Evolutionary conservation across 192 early-diverging fungal species (phyloP).

Genomic region (Coemansia sp.): DNA sequence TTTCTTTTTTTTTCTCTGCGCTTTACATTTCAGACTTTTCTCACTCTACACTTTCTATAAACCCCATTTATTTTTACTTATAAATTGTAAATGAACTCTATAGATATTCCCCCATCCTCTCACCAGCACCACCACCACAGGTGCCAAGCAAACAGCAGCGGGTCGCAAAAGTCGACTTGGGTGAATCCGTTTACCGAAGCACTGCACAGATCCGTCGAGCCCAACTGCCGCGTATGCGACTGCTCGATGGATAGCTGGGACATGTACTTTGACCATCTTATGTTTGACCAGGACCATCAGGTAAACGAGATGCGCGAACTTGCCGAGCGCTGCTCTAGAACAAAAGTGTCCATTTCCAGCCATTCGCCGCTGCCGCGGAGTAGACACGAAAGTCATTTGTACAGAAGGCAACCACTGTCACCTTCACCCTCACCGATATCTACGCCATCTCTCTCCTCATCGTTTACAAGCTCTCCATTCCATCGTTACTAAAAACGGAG

Average conservation of each 20-base stretch:
- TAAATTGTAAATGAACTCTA: not conserved
- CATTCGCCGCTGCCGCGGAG: not conserved
- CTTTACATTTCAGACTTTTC: not conserved
- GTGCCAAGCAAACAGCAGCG: not conserved
- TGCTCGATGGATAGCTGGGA: conserved; percentile 40
- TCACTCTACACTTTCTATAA: not conserved
- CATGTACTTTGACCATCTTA: conserved; percentile 43
- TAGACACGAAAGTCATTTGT: not conserved
- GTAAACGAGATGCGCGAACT: conserved; percentile 6
- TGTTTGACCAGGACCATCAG: conserved; percentile 36
- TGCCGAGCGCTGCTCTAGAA: not conserved
- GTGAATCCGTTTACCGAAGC: conserved; percentile 12
- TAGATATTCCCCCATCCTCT: not conserved
- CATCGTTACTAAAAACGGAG: not conserved
- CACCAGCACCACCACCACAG: not conserved
- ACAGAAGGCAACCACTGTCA: not conserved
- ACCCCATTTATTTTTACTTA: not conserved
- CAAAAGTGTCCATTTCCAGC: not conserved
- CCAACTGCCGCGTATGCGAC: conserved; percentile 32
- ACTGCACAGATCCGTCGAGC: conserved; percentile 18
- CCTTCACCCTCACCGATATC: not conserved
- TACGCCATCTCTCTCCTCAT: not conserved
- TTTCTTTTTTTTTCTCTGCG: not conserved
- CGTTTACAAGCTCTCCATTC: not conserved
- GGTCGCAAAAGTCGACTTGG: conserved; percentile 8